Conservation (phyloP, 1,139 yeast genomes). For the Saccharomyces hybrid region DNA sequence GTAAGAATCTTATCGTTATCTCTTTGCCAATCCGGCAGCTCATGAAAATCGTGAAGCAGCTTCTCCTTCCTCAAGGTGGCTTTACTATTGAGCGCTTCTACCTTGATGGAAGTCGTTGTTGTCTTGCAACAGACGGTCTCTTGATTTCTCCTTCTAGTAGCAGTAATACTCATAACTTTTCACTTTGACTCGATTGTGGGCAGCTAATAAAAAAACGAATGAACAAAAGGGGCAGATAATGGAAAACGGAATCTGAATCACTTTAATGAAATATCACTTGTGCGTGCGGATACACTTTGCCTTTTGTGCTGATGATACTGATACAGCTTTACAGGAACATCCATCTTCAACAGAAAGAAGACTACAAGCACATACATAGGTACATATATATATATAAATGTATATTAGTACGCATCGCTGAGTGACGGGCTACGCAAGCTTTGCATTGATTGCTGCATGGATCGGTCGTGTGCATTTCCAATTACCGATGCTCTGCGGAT, state of each 20-base stretch:
- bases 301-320: neutral
- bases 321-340: neutral
- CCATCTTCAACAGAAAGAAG: neutral
- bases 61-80: constrained; percentile 3
- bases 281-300: neutral
- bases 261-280: neutral
- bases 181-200: neutral
- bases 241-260: neutral
- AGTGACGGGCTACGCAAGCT: neutral
- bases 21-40: constrained; percentile 73
- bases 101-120: neutral
- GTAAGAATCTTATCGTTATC: constrained; percentile 70
- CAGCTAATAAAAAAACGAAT: neutral
- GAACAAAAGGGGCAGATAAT: neutral
- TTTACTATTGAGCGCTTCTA: neutral
- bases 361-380: neutral
- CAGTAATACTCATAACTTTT: neutral
- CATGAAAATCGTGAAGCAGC: constrained; percentile 33
- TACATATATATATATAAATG: neutral
- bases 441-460: neutral
- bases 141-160: neutral
- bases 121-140: neutral
- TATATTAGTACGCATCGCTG: too few species aligned
- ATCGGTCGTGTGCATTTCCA: neutral
- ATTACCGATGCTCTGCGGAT: neutral